These are phyloP conservation scores for Nicotiana obtusifolia DNA, from an alignment of 257 asterid species.

Conservation along the genomic window DNA sequence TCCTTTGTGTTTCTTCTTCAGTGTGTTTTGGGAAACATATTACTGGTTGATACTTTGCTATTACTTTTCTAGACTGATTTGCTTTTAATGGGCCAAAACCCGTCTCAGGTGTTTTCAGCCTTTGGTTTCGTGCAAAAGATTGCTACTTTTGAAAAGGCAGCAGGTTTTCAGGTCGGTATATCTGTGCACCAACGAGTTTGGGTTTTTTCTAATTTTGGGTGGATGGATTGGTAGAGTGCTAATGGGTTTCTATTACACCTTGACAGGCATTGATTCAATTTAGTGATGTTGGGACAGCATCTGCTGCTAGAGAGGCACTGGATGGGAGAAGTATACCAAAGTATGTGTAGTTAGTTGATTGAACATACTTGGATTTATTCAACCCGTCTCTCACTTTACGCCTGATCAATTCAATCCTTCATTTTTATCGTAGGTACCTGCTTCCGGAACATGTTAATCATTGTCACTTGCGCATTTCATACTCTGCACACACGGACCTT, in stretches of 20 bases:
- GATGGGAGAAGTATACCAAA: constrained; percentile 89
- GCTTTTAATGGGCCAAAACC: neutral
- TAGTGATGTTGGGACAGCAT: constrained; percentile 67
- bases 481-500: constrained; percentile 85
- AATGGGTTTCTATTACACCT: constrained; percentile 15
- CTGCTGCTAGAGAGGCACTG: constrained; percentile 68
- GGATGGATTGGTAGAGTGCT: constrained; percentile 1
- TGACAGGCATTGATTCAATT: constrained; percentile 73
- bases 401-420: constrained; percentile 3
- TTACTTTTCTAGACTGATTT: constrained; percentile 5
- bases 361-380: constrained; percentile 4
- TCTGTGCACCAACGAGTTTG: neutral
- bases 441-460: constrained; percentile 66
- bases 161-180: constrained; percentile 69
- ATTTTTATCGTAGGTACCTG: constrained; percentile 53
- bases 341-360: constrained; percentile 30
- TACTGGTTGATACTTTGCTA: neutral
- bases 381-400: neutral
- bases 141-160: constrained; percentile 87
- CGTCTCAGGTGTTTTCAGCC: constrained; percentile 69
- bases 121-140: constrained; percentile 85
- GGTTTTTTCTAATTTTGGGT: neutral
- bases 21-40: neutral
- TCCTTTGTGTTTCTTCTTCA: constrained; percentile 14
- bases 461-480: constrained; percentile 68